Base-by-base conservation (phyloP, 2,329 filamentous ascomycete genomes). In the Penicillium sp. region DNA sequence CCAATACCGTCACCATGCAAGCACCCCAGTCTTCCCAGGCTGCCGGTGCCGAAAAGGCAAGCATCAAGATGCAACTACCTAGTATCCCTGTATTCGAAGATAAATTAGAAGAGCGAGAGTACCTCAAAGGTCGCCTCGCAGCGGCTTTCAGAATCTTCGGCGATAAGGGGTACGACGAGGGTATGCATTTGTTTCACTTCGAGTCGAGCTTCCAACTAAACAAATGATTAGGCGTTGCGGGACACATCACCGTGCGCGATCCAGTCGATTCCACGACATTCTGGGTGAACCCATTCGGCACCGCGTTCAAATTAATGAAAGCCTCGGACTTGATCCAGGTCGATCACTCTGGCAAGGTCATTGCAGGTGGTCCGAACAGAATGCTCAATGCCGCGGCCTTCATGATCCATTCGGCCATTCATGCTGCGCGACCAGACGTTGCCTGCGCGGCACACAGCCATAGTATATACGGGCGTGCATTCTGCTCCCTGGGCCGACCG, bases 251-350 rank as follows among this genome's bases (percentile, higher is more conserved):
- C 1, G 65, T 86, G 24, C 77, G 83, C 24, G 82, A 87, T 57
- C 85, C 85, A 0, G 79, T 87, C 6, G 79, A 85, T 38, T 81
- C 82, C 0, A 70, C 75, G 5, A 83, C 79, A 0, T 87, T 87
- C 72, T 87, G 85, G 86, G 83, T 89, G 4, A 88, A 88, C 60
- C 86, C 86, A 0, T 86, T 88, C 52, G 85, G 85, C 10, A 78
- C 84, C 1, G 79, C 83, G 2, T 88, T 87, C 71, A 82, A 81
- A 5, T 74, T 84, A 50, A 82, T 89, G 42, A 86, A 83, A 53
- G 79, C 81, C 0, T 86, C 83, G 0, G 86, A 90, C 59, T 77
- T 90, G n/a, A 88, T 90, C 50, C 83, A 81, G 14, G 86, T 90
- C 1, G 79, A 87, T 61, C 77, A 84, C 47, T 68, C 80, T 0